Base-by-base conservation (phyloP, 1,139 yeast genomes). In the Saccharomyces hybrid region DNA sequence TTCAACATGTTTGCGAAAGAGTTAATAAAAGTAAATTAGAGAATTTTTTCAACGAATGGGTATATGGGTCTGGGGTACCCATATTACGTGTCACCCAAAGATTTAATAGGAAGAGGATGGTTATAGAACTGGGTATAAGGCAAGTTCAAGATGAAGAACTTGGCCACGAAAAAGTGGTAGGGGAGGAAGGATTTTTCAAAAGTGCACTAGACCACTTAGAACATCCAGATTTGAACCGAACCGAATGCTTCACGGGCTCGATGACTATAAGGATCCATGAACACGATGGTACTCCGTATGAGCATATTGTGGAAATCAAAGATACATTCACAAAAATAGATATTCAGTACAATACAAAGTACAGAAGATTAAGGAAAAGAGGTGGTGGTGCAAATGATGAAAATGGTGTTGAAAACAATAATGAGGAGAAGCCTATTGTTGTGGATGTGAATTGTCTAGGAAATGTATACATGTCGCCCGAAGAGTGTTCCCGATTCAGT, bases 221-320 rank as follows among this genome's bases (percentile, higher is more conserved):
- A 16, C 58, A 61, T 28, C 66, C 62, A 13, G 55, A 58, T 31
- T 58, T 61, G 41, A 59, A 59, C 48, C 70, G 73, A 9, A 80
- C 79, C 51, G 74, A 79, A 2, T 78, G 83, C 1, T 88, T 88
- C 62, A 79, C 87, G 0, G 99, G 99, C 0, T 97, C 99, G 0
- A 89, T 95, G 88, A 95, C 99, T 0, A 88, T 95, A 47, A 77
- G 99, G 65, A 91, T 95, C 48, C 99, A 95, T 68, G 99, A 95
- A 69, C 95, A 97, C 0, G 99, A 95, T 70, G 99, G 99, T n/a
- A 89, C 98, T 0, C 99, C 99, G 0, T 93, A 95, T 66, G 99
- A 95, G 66, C 99, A 95, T 68, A 93, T 95, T 50, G 96, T 95
- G 25, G 95, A 90, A 61, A 75, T 95, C 54, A 88, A 89, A 64